These are phyloP conservation scores for Coriaria nepalensis DNA, from an alignment of 306 rosid species.

Conservation along the genomic window DNA sequence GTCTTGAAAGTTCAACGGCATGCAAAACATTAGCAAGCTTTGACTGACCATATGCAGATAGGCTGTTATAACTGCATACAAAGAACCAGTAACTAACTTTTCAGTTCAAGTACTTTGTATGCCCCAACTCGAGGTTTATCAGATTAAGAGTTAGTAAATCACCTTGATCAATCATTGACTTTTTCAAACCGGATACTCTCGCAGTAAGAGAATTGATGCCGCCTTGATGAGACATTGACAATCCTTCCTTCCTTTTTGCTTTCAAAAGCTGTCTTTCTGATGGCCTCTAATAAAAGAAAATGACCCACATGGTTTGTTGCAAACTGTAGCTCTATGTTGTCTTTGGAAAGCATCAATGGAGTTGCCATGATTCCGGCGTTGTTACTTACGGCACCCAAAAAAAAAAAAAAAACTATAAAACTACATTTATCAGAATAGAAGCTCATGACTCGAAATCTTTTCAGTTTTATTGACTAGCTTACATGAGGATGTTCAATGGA, in stretches of 20 bases:
- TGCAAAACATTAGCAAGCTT: conserved; percentile 76
- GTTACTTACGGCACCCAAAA: conserved; percentile 39
- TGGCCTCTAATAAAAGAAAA: conserved; percentile 69
- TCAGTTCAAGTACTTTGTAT: not conserved
- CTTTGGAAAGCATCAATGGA: conserved; percentile 54
- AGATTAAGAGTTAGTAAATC: conserved; percentile 8
- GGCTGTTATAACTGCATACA: conserved; percentile 37
- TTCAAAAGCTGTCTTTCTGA: conserved; percentile 47
- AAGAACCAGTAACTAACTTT: conserved; percentile 2
- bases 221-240: conserved; percentile 46
- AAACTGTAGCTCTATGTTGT: conserved; percentile 67
- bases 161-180: conserved; percentile 53
- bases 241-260: conserved; percentile 63
- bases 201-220: conserved; percentile 37
- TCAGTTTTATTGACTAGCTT: conserved; percentile 17
- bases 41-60: conserved; percentile 70
- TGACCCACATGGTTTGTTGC: conserved; percentile 76
- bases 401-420: not conserved
- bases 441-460: too few species aligned
- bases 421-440: too few species aligned
- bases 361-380: conserved; percentile 71
- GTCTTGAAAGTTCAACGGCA: conserved; percentile 49
- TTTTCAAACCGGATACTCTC: conserved; percentile 56
- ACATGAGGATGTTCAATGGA: conserved; percentile 73
- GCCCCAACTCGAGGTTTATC: conserved; percentile 1